A percentile compares a stretch with the other conserved stretches of the same genome.
Evolutionary conservation across 164 flowering plant species (phyloP).

Genomic region (Magnolia kwangsiensis): DNA sequence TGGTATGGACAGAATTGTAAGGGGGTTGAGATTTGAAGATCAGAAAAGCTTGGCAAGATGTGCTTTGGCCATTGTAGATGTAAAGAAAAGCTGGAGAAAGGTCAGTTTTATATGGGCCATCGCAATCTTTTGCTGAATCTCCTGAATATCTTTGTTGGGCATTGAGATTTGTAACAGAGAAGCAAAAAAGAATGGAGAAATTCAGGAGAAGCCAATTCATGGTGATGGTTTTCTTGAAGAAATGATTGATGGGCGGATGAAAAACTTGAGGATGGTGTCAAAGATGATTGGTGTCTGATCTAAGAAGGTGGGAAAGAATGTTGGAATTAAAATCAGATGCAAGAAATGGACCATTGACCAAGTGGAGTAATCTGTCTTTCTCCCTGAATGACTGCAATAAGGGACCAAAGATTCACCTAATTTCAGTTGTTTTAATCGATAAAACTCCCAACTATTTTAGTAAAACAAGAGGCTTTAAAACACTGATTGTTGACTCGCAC

Average conservation of each 20-base stretch:
- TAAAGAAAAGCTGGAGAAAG: conserved; percentile 18
- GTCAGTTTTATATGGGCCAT: background rate
- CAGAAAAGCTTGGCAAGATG: conserved; percentile 50
- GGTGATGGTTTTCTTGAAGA: background rate
- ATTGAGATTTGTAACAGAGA: background rate
- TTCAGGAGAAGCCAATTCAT: conserved; percentile 5
- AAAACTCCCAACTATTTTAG: background rate
- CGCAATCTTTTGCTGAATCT: background rate
- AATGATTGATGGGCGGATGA: conserved; percentile 2
- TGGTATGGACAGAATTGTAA: conserved; percentile 34
- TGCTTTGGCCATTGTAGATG: conserved; percentile 37
- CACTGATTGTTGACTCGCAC: background rate
- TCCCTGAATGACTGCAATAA: background rate
- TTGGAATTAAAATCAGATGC: background rate
- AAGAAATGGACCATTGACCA: background rate
- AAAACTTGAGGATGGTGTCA: background rate
- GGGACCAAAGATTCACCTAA: background rate
- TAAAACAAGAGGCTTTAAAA: background rate
- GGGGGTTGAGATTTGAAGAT: conserved; percentile 45
- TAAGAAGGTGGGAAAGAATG: background rate
- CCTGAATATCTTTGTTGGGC: conserved; percentile 11
- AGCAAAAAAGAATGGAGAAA: conserved; percentile 2
- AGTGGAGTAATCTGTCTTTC: too few relatives aligned
- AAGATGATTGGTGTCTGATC: background rate
- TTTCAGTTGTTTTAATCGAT: too few relatives aligned